These are phyloP conservation scores for Neurospora sp. DNA, from an alignment of 495 filamentous ascomycete species.

Conservation along the genomic window DNA sequence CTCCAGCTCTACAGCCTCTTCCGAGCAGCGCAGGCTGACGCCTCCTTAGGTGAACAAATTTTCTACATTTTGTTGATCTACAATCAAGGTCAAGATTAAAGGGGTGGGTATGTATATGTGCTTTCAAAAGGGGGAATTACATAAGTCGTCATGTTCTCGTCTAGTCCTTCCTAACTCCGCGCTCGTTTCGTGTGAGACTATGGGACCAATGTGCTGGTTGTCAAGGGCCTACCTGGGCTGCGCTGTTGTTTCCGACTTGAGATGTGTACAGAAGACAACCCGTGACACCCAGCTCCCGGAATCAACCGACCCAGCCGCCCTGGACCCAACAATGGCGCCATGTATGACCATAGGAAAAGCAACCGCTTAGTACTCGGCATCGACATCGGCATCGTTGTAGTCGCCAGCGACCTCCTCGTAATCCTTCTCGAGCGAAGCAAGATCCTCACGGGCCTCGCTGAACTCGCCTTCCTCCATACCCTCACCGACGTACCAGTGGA, in stretches of 20 bases:
- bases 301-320: background rate
- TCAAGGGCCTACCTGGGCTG: background rate
- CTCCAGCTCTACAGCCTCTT: background rate
- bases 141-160: background rate
- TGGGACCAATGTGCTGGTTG: background rate
- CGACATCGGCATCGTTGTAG: slow-evolving; percentile 53
- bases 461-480: slow-evolving; percentile 97
- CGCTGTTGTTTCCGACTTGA: background rate
- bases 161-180: background rate
- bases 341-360: background rate
- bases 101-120: background rate
- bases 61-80: background rate
- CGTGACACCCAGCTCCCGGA: background rate
- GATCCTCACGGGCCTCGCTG: slow-evolving; percentile 80
- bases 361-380: slow-evolving; percentile 57
- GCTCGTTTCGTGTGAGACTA: background rate
- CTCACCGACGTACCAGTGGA: slow-evolving; percentile 93
- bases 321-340: background rate
- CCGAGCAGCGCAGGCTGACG: background rate
- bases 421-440: slow-evolving; percentile 82
- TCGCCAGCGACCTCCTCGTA: slow-evolving; percentile 87
- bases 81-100: background rate
- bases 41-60: background rate
- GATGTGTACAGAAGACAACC: background rate
- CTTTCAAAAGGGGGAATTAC: background rate